phyloP scores from a whole-genome alignment of 2,329 filamentous ascomycete species.

The Hysterium pulicare region DNA sequence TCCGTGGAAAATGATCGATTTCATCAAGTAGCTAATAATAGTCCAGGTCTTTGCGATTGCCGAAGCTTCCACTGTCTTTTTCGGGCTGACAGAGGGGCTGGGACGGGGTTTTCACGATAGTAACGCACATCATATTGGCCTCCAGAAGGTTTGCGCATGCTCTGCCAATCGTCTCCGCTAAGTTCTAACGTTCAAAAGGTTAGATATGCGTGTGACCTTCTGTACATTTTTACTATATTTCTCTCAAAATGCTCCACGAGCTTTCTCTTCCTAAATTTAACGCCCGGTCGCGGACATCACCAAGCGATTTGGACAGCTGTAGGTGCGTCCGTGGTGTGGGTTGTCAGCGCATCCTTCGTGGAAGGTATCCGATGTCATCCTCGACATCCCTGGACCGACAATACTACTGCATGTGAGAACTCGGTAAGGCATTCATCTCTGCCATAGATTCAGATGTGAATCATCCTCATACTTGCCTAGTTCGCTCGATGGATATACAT shows the following conservation, averaged over 20 bases:
- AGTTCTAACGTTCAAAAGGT: slow-evolving; percentile 4
- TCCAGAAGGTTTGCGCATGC: slow-evolving; percentile 3
- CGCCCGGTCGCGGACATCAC: slow-evolving; percentile 9
- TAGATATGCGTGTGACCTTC: slow-evolving; percentile 3
- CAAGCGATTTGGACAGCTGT: slow-evolving; percentile 4
- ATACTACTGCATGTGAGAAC: no score
- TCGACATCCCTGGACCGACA: slow-evolving; percentile 2
- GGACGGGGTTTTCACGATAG: slow-evolving; percentile 1
- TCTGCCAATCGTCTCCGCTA: not conserved
- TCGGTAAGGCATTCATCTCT: no score
- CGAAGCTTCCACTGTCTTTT: slow-evolving; percentile 8
- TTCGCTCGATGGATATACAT: slow-evolving; percentile 13
- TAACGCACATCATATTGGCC: slow-evolving; percentile 1
- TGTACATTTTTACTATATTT: slow-evolving; percentile 12
- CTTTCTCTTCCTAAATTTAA: slow-evolving; percentile 12
- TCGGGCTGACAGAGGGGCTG: slow-evolving; percentile 4
- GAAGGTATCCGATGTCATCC: slow-evolving; percentile 8
- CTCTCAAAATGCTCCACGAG: slow-evolving; percentile 11
- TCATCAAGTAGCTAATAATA: not conserved
- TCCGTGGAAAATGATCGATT: no score
- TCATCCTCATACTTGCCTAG: not conserved
- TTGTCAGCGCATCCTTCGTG: slow-evolving; percentile 8
- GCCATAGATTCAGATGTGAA: not conserved
- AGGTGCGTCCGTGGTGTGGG: slow-evolving; percentile 8
- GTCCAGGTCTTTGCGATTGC: slow-evolving; percentile 5